These are phyloP conservation scores for Byssochlamys sp. DNA, from an alignment of 2,329 filamentous ascomycete genomes.

Conservation along the genomic window DNA sequence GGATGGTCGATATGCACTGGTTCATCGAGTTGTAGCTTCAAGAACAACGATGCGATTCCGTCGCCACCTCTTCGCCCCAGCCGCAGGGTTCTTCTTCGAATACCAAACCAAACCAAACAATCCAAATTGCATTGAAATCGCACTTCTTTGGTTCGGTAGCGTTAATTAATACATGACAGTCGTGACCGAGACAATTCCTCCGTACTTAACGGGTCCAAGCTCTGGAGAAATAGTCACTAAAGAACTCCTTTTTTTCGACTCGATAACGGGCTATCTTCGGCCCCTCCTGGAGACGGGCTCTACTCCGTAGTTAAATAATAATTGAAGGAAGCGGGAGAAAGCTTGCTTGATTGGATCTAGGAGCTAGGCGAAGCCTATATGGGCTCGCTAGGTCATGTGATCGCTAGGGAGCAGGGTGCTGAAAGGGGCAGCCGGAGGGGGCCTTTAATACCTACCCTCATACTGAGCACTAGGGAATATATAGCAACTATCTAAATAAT, in stretches of 20 bases:
- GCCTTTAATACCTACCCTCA: too few relatives aligned
- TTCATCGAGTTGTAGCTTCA: neutral
- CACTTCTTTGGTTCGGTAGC: neutral
- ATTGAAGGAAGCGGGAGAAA: too few relatives aligned
- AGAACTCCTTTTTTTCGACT: neutral
- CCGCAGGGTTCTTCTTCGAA: neutral
- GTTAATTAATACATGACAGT: neutral
- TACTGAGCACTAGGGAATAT: too few relatives aligned
- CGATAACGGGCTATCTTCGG: neutral
- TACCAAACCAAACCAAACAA: neutral
- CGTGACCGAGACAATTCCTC: neutral
- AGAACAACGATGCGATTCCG: neutral
- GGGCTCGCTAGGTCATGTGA: too few relatives aligned
- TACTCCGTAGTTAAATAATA: too few relatives aligned
- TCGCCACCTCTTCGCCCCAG: neutral
- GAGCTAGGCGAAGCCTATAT: too few relatives aligned
- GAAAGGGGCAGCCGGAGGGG: too few relatives aligned
- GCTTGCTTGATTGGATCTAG: too few relatives aligned
- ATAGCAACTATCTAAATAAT: too few relatives aligned
- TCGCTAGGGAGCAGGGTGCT: too few relatives aligned
- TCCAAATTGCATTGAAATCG: neutral
- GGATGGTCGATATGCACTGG: neutral
- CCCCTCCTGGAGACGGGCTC: neutral
- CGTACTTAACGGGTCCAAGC: neutral
- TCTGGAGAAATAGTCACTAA: too few relatives aligned